A percentile compares a stretch with the other conserved stretches of the same genome.
phyloP scores from a whole-genome alignment of 176 grass and related monocot species.

The Bolboschoenus planiculmis region DNA sequence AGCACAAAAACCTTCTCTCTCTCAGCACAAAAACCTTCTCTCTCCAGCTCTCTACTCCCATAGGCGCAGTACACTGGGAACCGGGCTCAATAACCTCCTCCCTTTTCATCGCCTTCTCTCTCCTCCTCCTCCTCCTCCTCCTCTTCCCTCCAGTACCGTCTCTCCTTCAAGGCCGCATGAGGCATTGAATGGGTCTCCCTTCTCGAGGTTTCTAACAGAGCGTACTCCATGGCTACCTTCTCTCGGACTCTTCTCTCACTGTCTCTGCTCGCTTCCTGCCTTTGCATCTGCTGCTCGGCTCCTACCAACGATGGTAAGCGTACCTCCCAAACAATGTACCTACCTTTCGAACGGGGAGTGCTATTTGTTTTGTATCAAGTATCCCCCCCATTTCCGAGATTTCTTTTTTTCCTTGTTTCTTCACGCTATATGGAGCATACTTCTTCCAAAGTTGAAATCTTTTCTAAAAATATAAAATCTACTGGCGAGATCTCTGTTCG shows the following conservation, averaged over 20 bases:
- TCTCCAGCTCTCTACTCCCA: constrained; percentile 6
- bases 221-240: constrained; percentile 8
- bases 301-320: constrained; percentile 2
- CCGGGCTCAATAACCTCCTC: neutral
- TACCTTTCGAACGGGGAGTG: neutral
- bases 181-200: neutral
- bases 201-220: neutral
- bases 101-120: neutral
- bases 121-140: neutral
- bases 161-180: neutral
- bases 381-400: neutral
- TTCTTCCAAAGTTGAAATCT: constrained; percentile 12
- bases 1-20: neutral
- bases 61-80: constrained; percentile 12
- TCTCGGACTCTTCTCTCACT: neutral
- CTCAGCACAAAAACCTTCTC: neutral
- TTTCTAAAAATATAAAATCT: neutral
- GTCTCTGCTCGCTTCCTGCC: neutral
- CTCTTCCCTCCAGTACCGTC: neutral
- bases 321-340: neutral
- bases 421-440: neutral
- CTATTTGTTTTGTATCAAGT: neutral
- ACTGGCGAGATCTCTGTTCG: neutral
- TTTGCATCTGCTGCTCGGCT: neutral
- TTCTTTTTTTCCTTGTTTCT: neutral